Evolutionary conservation across 2,329 filamentous ascomycete species (phyloP).

Genomic region (Fusarium luffae): DNA sequence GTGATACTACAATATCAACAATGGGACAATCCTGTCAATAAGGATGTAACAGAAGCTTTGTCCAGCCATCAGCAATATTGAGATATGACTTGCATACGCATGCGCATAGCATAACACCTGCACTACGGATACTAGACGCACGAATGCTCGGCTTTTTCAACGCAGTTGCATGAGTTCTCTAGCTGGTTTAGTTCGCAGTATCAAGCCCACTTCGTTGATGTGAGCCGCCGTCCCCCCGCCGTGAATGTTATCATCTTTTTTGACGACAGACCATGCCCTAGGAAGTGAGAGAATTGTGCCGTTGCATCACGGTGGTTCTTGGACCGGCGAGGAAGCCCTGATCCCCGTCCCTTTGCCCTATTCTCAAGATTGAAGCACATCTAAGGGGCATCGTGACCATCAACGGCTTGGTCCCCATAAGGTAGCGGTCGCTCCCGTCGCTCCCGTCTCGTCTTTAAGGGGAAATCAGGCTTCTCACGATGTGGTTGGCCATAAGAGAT

Average conservation of each 20-base stretch:
- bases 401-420: slow-evolving; percentile 43
- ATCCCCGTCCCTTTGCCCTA: slow-evolving; percentile 22
- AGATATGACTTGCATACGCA: slow-evolving; percentile 37
- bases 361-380: slow-evolving; percentile 18
- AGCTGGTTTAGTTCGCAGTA: slow-evolving; percentile 36
- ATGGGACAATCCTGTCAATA: slow-evolving; percentile 38
- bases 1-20: slow-evolving; percentile 33
- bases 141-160: slow-evolving; percentile 33
- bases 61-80: slow-evolving; percentile 26
- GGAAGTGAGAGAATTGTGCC: slow-evolving; percentile 8
- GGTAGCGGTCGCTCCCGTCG: slow-evolving; percentile 45
- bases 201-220: slow-evolving; percentile 22
- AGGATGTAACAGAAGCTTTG: slow-evolving; percentile 32
- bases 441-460: slow-evolving; percentile 41
- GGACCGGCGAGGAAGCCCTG: background rate
- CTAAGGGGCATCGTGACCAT: slow-evolving; percentile 35
- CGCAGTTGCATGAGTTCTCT: slow-evolving; percentile 32
- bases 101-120: slow-evolving; percentile 34
- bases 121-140: slow-evolving; percentile 27
- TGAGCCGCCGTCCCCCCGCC: slow-evolving; percentile 29
- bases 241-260: slow-evolving; percentile 16
- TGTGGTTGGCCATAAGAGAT: slow-evolving; percentile 47
- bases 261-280: background rate
- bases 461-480: slow-evolving; percentile 37
- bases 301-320: background rate